Percentiles rank a stretch among this genome's conserved stretches.
Evolutionary conservation across 306 rosid genomes (phyloP).

Genomic region (Malus fusca): DNA sequence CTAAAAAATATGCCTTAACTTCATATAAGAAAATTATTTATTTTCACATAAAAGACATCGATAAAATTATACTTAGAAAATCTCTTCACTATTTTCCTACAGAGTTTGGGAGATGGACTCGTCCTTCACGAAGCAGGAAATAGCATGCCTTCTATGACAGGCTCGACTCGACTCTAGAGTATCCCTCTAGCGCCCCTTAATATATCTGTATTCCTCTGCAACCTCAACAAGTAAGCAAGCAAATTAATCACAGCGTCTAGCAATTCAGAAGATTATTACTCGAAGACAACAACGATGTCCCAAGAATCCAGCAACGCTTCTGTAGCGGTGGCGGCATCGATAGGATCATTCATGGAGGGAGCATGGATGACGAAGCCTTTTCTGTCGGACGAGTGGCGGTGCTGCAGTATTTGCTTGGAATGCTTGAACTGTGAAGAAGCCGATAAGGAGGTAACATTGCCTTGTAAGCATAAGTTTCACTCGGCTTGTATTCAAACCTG

Average conservation of each 20-base stretch:
- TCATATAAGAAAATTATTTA: no score
- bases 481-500: not conserved
- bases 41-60: no score
- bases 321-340: not conserved
- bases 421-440: not conserved
- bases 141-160: not conserved
- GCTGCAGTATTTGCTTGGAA: not conserved
- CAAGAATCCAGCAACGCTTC: not conserved
- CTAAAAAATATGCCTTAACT: no score
- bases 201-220: no score
- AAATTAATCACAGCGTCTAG: not conserved
- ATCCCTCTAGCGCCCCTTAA: not conserved
- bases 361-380: conserved; percentile 9
- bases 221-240: not conserved
- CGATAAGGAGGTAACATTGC: not conserved
- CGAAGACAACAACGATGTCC: not conserved
- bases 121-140: not conserved
- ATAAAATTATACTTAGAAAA: no score
- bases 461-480: conserved; percentile 1
- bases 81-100: not conserved
- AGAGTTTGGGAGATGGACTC: not conserved
- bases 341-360: not conserved
- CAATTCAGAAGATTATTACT: not conserved
- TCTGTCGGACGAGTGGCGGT: not conserved
- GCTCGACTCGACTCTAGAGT: no score